phyloP scores from a whole-genome alignment of 2,329 filamentous ascomycete genomes.

The Neoascochyta sp. region DNA sequence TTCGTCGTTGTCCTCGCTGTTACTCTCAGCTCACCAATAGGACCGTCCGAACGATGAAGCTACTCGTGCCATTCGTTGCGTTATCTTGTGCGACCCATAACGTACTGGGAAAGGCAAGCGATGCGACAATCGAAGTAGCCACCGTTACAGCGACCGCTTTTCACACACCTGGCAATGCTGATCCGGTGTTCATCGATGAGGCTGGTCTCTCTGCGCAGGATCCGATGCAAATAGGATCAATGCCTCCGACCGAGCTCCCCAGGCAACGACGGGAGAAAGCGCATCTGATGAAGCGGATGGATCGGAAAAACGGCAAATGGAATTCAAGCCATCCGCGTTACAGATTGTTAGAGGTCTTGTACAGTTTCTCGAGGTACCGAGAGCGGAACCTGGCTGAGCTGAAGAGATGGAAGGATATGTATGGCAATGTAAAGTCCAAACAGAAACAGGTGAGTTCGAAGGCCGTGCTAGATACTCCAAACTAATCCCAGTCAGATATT shows the following conservation, averaged over 20 bases:
- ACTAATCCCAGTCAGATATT: conserved; percentile 10
- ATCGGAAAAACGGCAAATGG: conserved; percentile 18
- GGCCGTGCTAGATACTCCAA: too few relatives aligned
- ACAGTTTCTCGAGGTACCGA: conserved; percentile 15
- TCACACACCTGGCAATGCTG: background rate
- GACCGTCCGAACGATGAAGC: background rate
- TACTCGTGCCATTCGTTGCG: background rate
- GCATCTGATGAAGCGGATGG: conserved; percentile 17
- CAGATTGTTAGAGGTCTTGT: conserved; percentile 20
- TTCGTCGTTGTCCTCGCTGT: too few relatives aligned
- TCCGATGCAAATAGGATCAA: conserved; percentile 9
- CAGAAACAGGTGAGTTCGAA: conserved; percentile 17
- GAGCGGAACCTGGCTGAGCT: conserved; percentile 20
- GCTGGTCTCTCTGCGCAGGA: conserved; percentile 5
- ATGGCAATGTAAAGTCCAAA: conserved; percentile 19
- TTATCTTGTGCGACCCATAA: background rate
- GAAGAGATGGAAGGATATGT: conserved; percentile 20
- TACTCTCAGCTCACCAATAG: too few relatives aligned
- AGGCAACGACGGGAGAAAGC: conserved; percentile 19
- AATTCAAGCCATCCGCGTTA: conserved; percentile 14
- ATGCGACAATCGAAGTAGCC: background rate
- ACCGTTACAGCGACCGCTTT: background rate
- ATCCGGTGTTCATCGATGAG: conserved; percentile 1
- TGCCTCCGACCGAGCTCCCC: conserved; percentile 7
- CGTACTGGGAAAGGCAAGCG: too few relatives aligned